Base-by-base conservation (phyloP, 2,329 filamentous ascomycete genomes). In the Fusarium subtropicale region DNA sequence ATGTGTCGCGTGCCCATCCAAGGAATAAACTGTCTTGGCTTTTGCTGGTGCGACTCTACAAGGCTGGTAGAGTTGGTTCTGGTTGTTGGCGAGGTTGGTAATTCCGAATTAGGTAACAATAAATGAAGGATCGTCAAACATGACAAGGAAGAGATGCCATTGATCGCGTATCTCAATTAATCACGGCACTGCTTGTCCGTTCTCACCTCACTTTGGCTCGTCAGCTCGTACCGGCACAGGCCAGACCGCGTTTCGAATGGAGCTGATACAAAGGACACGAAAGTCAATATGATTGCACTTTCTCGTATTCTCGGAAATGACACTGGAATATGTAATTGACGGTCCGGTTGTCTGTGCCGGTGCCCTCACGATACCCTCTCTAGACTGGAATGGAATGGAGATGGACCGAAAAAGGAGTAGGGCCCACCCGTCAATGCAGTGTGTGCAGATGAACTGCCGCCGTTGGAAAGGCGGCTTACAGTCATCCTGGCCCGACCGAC, bases 231-330 rank as follows among this genome's bases (percentile, higher is more conserved):
- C 20, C 47, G 41, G 41, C 22, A 20, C 15, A 56, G 33, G 20
- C 39, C 39, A 22, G 36, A 38, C 33, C 22, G 31, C 31, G 24
- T 22, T 26, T 44, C 28, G 30, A 24, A 30, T 50, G 18, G 54
- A 30, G 33, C 28, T 30, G 28, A 56, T 46, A 18, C 31, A 42
- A 15, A 16, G 9, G 42, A 53, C 42, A 57, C 55, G 55, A 59
- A 34, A 45, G 50, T 38, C 31, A 39, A 46, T 38, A 39, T 45
- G 46, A 26, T 45, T 45, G 44, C 18, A 34, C 26, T 26, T 33
- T 30, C 34, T 64, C 60, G 60, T 64, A 64, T 63, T 58, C 24
- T 28, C 59, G 60, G 60, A 64, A 45, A 64, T 64, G 60, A 63
- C 42, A 13, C 13, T 63, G 28, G 24, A 39, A 38, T 51, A 59